phyloP scores from a whole-genome alignment of 306 rosid genomes.

The Herpetospermum pedunculosum region DNA sequence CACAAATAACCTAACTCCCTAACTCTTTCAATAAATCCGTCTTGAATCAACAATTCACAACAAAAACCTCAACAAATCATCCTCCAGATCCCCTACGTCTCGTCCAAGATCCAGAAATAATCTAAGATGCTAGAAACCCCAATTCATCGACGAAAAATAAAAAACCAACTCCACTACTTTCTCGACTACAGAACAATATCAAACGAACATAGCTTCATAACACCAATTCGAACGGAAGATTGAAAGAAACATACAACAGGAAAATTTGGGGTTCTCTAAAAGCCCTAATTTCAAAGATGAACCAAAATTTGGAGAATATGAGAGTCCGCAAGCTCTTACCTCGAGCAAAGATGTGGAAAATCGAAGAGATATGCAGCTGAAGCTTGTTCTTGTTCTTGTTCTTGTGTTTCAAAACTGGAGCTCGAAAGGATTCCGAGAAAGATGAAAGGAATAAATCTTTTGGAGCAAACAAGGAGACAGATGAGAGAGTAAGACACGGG shows the following conservation, averaged over 20 bases:
- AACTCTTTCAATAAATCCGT: background rate
- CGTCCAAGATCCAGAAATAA: background rate
- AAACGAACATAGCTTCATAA: background rate
- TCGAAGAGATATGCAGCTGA: background rate
- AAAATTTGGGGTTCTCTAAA: background rate
- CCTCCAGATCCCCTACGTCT: background rate
- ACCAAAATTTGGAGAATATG: background rate
- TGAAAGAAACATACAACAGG: background rate
- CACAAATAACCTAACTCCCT: background rate
- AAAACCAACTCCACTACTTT: background rate
- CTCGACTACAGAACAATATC: background rate
- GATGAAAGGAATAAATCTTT: background rate
- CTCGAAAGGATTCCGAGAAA: background rate
- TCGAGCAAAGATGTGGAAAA: background rate
- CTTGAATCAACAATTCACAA: background rate
- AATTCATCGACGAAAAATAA: background rate
- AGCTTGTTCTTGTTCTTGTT: too few species aligned
- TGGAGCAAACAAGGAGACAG: background rate
- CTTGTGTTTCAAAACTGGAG: background rate
- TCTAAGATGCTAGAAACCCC: background rate
- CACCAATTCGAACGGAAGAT: background rate
- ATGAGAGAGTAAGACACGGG: background rate
- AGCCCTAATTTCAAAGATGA: constrained; percentile 9
- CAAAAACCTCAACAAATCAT: background rate
- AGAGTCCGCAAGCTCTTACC: background rate